These are phyloP conservation scores for Aspergillus heteromorphus DNA, from an alignment of 495 filamentous ascomycete species.

Conservation along the genomic window DNA sequence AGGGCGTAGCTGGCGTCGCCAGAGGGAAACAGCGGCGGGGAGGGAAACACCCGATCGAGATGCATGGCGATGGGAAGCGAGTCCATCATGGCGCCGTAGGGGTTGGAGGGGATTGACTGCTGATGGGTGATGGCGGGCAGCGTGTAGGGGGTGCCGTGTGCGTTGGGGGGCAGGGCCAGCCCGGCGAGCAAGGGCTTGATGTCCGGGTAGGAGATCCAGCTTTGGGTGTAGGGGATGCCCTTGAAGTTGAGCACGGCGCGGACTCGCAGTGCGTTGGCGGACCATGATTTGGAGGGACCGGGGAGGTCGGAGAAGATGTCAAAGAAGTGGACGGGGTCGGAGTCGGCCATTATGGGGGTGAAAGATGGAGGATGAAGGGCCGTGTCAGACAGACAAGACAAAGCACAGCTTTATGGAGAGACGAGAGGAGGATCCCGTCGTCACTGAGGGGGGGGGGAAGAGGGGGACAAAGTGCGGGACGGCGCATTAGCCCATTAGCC, in stretches of 20 bases:
- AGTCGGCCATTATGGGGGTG: not conserved
- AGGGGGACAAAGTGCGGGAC: too few relatives aligned
- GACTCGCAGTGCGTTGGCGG: slow-evolving; percentile 31
- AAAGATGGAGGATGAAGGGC: too few relatives aligned
- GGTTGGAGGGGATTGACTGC: slow-evolving; percentile 15
- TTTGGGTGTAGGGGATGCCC: slow-evolving; percentile 32
- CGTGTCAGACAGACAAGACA: too few relatives aligned
- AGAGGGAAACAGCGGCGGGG: slow-evolving; percentile 24
- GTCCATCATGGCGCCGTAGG: slow-evolving; percentile 28
- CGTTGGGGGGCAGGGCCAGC: slow-evolving; percentile 16
- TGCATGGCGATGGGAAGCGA: slow-evolving; percentile 32
- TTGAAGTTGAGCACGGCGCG: slow-evolving; percentile 35
- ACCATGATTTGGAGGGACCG: slow-evolving; percentile 26
- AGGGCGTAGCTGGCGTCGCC: slow-evolving; percentile 29
- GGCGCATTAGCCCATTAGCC: too few relatives aligned
- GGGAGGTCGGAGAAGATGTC: slow-evolving; percentile 6
- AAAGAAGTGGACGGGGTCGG: slow-evolving; percentile 7
- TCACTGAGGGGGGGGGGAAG: too few relatives aligned
- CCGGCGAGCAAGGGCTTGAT: slow-evolving; percentile 24
- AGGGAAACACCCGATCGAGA: slow-evolving; percentile 29
- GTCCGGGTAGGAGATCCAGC: slow-evolving; percentile 35
- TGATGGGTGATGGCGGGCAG: slow-evolving; percentile 32
- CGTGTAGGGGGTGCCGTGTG: slow-evolving; percentile 18
- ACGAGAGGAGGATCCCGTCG: too few relatives aligned
- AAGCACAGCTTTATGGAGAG: too few relatives aligned